These are phyloP conservation scores for Mucor indicus DNA, from an alignment of 371 early-diverging fungal species.

Conservation along the genomic window DNA sequence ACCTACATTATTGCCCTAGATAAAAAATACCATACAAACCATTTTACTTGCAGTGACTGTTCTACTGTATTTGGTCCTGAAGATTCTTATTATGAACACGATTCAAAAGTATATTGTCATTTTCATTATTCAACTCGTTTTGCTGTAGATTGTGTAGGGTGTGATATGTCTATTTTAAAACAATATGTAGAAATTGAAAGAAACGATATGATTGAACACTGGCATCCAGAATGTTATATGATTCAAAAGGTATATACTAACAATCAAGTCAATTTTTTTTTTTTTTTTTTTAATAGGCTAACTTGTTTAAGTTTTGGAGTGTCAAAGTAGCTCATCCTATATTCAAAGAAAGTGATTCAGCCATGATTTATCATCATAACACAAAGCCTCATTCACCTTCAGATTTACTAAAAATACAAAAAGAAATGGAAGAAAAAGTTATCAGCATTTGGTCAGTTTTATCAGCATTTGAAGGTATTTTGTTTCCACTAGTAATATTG, in stretches of 20 bases:
- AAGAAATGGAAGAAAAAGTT: constrained; percentile 75
- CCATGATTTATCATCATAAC: neutral
- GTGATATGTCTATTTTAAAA: constrained; percentile 88
- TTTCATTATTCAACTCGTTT: constrained; percentile 89
- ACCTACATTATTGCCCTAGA: constrained; percentile 91
- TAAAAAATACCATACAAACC: constrained; percentile 92
- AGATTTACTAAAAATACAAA: constrained; percentile 21
- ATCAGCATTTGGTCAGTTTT: constrained; percentile 85
- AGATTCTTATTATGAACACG: constrained; percentile 94
- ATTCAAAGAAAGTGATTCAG: constrained; percentile 14
- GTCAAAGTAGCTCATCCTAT: constrained; percentile 55
- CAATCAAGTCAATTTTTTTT: neutral
- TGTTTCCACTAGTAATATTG: no score
- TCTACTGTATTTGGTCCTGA: constrained; percentile 90
- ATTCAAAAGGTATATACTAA: constrained; percentile 69
- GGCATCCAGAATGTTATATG: constrained; percentile 99
- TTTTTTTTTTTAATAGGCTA: no score
- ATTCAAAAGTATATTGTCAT: constrained; percentile 89
- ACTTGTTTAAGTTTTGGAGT: constrained; percentile 61
- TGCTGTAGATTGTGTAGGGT: constrained; percentile 91
- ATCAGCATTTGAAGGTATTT: constrained; percentile 77
- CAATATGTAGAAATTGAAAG: constrained; percentile 89
- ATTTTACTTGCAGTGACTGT: constrained; percentile 94
- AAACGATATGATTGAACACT: constrained; percentile 75
- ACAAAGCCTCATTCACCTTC: constrained; percentile 14